These are phyloP conservation scores for Beta corolliflora DNA, from an alignment of 179 eudicot genomes.

Conservation along the genomic window DNA sequence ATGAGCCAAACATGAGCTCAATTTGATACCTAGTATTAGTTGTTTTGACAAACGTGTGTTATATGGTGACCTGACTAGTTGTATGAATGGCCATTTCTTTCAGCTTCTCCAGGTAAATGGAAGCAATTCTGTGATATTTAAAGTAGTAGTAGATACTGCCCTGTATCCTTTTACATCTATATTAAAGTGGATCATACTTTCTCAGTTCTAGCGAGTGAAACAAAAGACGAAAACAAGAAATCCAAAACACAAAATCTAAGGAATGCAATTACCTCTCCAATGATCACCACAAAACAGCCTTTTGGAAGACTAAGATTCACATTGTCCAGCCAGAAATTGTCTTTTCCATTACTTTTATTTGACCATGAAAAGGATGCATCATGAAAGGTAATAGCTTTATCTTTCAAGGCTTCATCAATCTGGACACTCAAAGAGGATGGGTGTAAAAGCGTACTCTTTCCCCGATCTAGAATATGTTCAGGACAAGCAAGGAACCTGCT, in stretches of 20 bases:
- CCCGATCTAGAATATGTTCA: slow-evolving; percentile 42
- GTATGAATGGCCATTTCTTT: neutral
- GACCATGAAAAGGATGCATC: slow-evolving; percentile 86
- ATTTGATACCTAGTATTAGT: neutral
- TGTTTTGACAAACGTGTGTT: neutral
- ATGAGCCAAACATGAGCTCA: slow-evolving; percentile 1
- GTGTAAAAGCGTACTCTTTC: slow-evolving; percentile 28
- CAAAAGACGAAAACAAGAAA: slow-evolving; percentile 1
- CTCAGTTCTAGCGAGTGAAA: neutral
- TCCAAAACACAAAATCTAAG: neutral
- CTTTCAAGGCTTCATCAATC: slow-evolving; percentile 35
- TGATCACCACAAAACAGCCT: slow-evolving; percentile 72
- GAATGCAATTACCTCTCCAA: slow-evolving; percentile 78
- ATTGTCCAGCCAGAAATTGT: slow-evolving; percentile 47
- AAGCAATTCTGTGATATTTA: neutral
- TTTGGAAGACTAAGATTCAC: slow-evolving; percentile 65
- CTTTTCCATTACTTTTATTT: slow-evolving; percentile 44
- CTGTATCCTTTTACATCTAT: neutral
- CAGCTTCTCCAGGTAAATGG: neutral
- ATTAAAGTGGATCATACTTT: neutral
- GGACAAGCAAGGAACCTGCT: slow-evolving; percentile 73
- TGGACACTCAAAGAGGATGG: slow-evolving; percentile 38
- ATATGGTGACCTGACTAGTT: neutral
- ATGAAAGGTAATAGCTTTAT: slow-evolving; percentile 54
- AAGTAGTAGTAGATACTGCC: neutral